These are phyloP conservation scores for Eimeria necatrix DNA, from an alignment of 169 alveolate genomes.

Conservation along the genomic window DNA sequence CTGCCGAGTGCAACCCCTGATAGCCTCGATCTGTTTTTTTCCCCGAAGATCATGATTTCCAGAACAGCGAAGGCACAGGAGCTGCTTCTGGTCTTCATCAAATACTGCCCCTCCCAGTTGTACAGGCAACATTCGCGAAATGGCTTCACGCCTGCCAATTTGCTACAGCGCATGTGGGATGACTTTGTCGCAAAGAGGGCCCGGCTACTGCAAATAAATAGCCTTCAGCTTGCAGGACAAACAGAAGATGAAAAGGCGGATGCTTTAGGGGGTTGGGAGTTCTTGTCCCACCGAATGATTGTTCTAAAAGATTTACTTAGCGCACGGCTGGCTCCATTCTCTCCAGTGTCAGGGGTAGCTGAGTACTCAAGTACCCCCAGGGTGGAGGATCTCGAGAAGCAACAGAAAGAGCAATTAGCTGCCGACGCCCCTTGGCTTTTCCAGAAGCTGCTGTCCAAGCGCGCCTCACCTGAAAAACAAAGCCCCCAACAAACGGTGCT, in stretches of 20 bases:
- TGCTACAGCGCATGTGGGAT: constrained; percentile 77
- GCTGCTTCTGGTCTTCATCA: constrained; percentile 27
- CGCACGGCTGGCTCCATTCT: not conserved
- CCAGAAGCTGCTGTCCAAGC: not conserved
- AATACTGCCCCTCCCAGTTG: not conserved
- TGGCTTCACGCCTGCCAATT: constrained; percentile 77
- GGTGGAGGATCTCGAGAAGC: not conserved
- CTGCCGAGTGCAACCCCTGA: constrained; percentile 40
- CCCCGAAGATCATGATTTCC: constrained; percentile 48
- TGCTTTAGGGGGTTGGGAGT: constrained; percentile 57
- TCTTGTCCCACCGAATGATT: constrained; percentile 41
- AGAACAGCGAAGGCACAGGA: constrained; percentile 40
- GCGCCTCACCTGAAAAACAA: not conserved
- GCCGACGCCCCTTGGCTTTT: constrained; percentile 73
- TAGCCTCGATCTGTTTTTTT: constrained; percentile 25
- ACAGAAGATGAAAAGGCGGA: constrained; percentile 12
- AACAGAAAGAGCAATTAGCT: not conserved
- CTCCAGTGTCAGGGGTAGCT: not conserved
- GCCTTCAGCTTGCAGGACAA: constrained; percentile 43
- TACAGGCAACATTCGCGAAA: constrained; percentile 9
- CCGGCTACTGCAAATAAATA: not conserved
- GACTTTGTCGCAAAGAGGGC: not conserved
- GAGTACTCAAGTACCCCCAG: constrained; percentile 1
- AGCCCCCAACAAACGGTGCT: no score
- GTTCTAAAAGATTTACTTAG: constrained; percentile 15